Percentiles rank a stretch among this genome's conserved stretches.
Evolutionary conservation across 768 basidiomycete genomes (phyloP).

Genomic region (Lyophyllum shimeji): DNA sequence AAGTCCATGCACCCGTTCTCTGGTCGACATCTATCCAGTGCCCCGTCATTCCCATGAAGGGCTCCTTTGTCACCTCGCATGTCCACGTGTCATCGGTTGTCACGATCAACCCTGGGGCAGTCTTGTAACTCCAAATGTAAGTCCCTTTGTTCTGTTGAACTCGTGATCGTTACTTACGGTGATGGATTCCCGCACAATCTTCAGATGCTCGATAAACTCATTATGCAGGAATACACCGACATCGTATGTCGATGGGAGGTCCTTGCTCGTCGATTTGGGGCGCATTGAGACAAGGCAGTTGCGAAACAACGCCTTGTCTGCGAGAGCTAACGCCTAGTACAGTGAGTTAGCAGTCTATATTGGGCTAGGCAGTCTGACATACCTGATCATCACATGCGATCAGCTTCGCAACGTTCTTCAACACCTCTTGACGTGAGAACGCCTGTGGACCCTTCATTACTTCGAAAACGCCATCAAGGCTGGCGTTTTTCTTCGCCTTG

Average conservation of each 20-base stretch:
- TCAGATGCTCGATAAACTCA: background rate
- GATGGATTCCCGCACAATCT: background rate
- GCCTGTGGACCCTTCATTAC: too few species aligned
- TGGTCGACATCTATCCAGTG: conserved; percentile 24
- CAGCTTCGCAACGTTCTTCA: background rate
- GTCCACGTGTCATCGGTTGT: conserved; percentile 19
- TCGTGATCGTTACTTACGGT: background rate
- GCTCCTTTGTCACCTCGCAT: conserved; percentile 15
- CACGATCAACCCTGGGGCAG: conserved; percentile 19
- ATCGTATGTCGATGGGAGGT: background rate
- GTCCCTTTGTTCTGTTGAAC: background rate
- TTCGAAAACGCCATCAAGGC: background rate
- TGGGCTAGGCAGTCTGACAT: background rate
- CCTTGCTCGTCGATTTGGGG: background rate
- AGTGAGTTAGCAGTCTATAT: background rate
- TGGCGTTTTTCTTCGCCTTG: background rate
- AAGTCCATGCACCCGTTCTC: conserved; percentile 20
- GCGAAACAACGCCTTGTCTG: background rate
- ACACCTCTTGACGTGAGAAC: background rate
- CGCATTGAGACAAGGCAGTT: background rate
- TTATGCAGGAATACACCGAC: background rate
- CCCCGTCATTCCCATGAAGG: conserved; percentile 14
- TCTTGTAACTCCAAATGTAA: background rate
- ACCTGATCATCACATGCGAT: background rate
- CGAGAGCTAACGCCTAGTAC: background rate